Conservation (phyloP, 768 basidiomycete genomes). For the Collybiopsis luxurians region DNA sequence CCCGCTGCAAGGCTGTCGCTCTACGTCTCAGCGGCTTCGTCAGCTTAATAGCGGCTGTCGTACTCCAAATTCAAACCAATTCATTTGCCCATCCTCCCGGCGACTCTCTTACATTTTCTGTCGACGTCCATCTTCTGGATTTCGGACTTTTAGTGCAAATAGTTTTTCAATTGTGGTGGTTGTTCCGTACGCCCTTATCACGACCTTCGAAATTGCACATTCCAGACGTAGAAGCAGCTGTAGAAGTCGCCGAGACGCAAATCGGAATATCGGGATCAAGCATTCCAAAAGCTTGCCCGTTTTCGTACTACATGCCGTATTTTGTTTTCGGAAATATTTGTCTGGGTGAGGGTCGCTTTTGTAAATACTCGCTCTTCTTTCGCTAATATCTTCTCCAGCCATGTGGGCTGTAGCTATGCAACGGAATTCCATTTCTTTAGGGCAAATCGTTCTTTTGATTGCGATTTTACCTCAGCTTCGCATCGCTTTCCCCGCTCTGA, state of each 20-base stretch:
- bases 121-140: neutral
- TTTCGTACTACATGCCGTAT: neutral
- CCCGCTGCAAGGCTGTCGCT: neutral
- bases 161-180: slow-evolving; percentile 4
- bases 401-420: neutral
- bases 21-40: neutral
- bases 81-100: neutral
- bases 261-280: neutral
- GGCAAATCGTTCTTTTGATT: neutral
- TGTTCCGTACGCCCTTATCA: neutral
- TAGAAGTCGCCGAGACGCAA: neutral
- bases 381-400: neutral
- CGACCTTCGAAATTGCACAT: neutral
- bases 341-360: neutral
- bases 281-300: neutral
- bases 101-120: neutral
- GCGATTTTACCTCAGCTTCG: neutral
- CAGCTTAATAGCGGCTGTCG: neutral
- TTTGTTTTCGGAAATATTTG: neutral
- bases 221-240: neutral
- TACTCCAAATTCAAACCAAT: neutral
- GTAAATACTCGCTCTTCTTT: neutral
- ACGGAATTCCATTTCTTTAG: neutral
- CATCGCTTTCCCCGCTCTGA: neutral
- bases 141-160: neutral